phyloP scores from a whole-genome alignment of 2,329 filamentous ascomycete species.

The Pseudovirgaria hyperparasitica region DNA sequence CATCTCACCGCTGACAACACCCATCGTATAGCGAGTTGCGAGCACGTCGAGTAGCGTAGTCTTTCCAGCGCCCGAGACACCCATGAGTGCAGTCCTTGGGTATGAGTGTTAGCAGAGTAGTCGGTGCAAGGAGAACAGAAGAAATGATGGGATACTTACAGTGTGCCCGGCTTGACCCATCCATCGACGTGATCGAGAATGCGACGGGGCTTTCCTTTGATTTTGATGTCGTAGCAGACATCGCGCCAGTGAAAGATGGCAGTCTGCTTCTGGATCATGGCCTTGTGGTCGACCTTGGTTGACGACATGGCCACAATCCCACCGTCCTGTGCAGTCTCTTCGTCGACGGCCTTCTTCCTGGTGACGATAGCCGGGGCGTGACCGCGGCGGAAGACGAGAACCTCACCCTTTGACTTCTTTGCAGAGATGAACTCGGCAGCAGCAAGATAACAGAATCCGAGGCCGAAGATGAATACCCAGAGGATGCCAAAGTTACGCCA shows the following conservation, averaged over 20 bases:
- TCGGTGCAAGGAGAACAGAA: too few species aligned
- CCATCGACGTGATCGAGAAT: constrained; percentile 80
- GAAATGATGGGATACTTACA: too few species aligned
- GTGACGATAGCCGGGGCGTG: constrained; percentile 39
- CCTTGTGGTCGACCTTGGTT: constrained; percentile 19
- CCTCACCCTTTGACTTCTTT: constrained; percentile 40
- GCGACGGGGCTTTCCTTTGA: constrained; percentile 62
- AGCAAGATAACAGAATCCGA: constrained; percentile 29
- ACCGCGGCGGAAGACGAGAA: constrained; percentile 36
- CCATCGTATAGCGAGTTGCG: constrained; percentile 76
- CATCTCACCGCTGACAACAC: constrained; percentile 79
- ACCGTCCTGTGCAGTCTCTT: constrained; percentile 22
- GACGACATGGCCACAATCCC: constrained; percentile 21
- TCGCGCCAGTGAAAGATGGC: constrained; percentile 79
- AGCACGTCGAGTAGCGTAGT: constrained; percentile 81
- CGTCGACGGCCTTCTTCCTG: constrained; percentile 28
- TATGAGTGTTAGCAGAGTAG: too few species aligned
- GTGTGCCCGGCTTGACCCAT: constrained; percentile 84
- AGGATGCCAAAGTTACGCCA: constrained; percentile 37
- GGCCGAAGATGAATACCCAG: constrained; percentile 30
- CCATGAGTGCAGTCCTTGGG: constrained; percentile 76
- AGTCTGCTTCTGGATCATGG: constrained; percentile 48
- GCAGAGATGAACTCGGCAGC: constrained; percentile 34
- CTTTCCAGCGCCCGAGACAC: constrained; percentile 86
- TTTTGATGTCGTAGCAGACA: constrained; percentile 67